Conservation (phyloP, 192 early-diverging fungal genomes). For the Coemansia aciculifera region DNA sequence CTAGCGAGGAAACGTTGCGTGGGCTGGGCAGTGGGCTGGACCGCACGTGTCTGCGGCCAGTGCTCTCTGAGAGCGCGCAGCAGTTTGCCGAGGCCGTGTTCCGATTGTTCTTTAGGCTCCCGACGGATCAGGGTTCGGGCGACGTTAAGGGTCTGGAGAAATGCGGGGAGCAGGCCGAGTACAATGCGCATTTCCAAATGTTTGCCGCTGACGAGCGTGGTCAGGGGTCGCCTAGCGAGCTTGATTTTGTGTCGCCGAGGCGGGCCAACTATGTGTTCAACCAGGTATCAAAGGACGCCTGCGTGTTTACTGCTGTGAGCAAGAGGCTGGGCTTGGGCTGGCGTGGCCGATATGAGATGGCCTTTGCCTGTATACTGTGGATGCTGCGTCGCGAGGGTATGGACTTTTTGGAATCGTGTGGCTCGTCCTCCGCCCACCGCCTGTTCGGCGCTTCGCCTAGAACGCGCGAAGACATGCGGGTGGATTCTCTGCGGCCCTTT, state of each 20-base stretch:
- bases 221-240: not conserved
- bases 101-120: conserved; percentile 3
- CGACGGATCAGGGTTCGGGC: not conserved
- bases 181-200: not conserved
- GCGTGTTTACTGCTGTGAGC: not conserved
- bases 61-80: not conserved
- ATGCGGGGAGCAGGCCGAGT: not conserved
- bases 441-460: not conserved
- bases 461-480: not conserved
- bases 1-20: not conserved
- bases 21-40: not conserved
- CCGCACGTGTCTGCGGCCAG: not conserved
- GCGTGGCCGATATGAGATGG: conserved; percentile 1
- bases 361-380: conserved; percentile 1
- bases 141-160: not conserved
- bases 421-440: not conserved
- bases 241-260: conserved; percentile 11
- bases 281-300: not conserved
- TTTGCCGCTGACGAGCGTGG: not conserved
- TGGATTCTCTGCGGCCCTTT: not conserved
- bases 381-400: conserved; percentile 2
- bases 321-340: not conserved
- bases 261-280: not conserved
- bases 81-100: not conserved
- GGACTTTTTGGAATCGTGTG: not conserved